Evolutionary conservation across 257 asterid genomes (phyloP).

Genomic region (Ballota nigra): DNA sequence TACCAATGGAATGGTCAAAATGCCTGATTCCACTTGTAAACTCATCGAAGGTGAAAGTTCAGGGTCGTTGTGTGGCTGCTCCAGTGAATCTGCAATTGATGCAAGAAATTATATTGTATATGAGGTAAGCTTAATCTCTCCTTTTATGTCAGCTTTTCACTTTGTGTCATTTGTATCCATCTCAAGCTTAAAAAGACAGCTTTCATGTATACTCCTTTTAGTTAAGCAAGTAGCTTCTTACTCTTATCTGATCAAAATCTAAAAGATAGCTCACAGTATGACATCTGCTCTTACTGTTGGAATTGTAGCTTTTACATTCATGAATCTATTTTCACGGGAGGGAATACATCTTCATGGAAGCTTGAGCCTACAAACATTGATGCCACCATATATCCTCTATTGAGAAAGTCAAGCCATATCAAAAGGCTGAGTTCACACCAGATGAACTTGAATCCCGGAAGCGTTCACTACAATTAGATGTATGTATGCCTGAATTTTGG

Average conservation of each 20-base stretch:
- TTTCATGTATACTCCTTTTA: not conserved
- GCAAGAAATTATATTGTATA: conserved; percentile 80
- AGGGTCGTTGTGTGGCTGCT: conserved; percentile 74
- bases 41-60: conserved; percentile 75
- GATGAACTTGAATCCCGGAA: conserved; percentile 72
- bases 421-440: conserved; percentile 83
- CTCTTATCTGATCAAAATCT: not conserved
- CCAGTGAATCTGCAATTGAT: conserved; percentile 59
- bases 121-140: conserved; percentile 48
- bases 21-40: conserved; percentile 84
- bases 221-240: not conserved
- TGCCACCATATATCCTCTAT: conserved; percentile 64
- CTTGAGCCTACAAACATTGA: conserved; percentile 60
- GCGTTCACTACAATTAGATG: conserved; percentile 53
- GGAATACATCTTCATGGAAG: conserved; percentile 67
- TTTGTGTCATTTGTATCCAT: not conserved
- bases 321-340: conserved; percentile 47
- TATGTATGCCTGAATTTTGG: conserved; percentile 8
- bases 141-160: too few relatives aligned
- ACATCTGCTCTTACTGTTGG: not conserved
- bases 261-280: not conserved
- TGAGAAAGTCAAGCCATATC: conserved; percentile 55
- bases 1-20: conserved; percentile 90
- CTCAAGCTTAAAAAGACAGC: not conserved
- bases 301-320: conserved; percentile 74